A percentile compares a stretch with the other conserved stretches of the same genome.
phyloP scores from a whole-genome alignment of 1,139 yeast species.

The Hemisphaericaspora subhashii region DNA sequence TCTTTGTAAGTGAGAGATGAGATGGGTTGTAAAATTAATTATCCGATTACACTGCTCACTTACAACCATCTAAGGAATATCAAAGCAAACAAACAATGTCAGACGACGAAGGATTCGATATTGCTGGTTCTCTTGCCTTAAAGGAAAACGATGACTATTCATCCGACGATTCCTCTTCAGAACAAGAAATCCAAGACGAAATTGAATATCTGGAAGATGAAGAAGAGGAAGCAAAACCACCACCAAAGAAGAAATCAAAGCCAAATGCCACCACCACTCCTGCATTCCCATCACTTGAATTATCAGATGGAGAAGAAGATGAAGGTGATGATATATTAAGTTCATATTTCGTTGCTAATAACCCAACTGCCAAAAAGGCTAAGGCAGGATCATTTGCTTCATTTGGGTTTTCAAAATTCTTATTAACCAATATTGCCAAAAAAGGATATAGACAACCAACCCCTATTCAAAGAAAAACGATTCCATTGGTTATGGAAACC shows the following conservation, averaged over 20 bases:
- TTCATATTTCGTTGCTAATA: conserved; percentile 37
- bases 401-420: conserved; percentile 77
- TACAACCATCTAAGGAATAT: too few relatives aligned
- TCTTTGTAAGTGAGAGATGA: too few relatives aligned
- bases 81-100: too few relatives aligned
- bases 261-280: conserved; percentile 16
- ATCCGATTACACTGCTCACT: too few relatives aligned
- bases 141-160: conserved; percentile 38
- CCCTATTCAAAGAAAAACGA: conserved; percentile 94
- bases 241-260: conserved; percentile 23
- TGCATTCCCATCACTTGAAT: conserved; percentile 65
- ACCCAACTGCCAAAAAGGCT: conserved; percentile 57
- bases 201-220: conserved; percentile 53
- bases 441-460: conserved; percentile 96
- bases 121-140: conserved; percentile 63
- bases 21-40: too few relatives aligned
- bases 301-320: conserved; percentile 61
- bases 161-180: conserved; percentile 28
- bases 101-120: conserved; percentile 68
- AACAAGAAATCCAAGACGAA: conserved; percentile 56
- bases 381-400: conserved; percentile 87
- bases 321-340: conserved; percentile 24
- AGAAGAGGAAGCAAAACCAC: conserved; percentile 25
- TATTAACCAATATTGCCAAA: conserved; percentile 68
- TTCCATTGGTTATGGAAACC: conserved; percentile 82